Base-by-base conservation (phyloP, 495 filamentous ascomycete genomes). In the Penicillium canescens region DNA sequence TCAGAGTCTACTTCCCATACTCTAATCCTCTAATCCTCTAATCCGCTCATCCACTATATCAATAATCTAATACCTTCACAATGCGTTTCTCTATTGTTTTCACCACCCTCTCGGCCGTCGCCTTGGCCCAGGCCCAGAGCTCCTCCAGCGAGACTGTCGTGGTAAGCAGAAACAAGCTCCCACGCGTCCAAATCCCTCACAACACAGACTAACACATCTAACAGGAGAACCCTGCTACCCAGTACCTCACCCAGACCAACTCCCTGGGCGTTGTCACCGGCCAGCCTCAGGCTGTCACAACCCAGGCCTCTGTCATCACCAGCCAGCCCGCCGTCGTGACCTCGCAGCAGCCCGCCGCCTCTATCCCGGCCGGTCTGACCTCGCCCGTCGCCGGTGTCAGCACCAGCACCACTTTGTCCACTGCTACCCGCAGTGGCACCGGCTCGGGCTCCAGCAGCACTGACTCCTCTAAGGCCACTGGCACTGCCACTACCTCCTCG, bases 231-330 rank as follows among this genome's bases (percentile, higher is more conserved):
- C 73, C 73, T 6, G 65, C 61, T 43, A 80, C 76, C 35, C 54
- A 68, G 16, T 78, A 66, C 59, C 66, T 79, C 36, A 74, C 70
- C 31, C 38, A 76, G 70, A 82, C 80, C 57, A 77, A 84, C 73
- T 80, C 81, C 42, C 65, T 71, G 24, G 78, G 81, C 57, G 80
- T 83, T 23, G 74, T 83, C 33, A 86, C 82, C 42, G 80, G 80
- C 63, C 72, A 76, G 50, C 72, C 76, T 37, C 46, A 46, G 3
- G 54, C 38, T 13, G 62, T 70, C 14, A 75, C 72, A 48, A 46
- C 53, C 13, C 72, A 77, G 59, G 67, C 72, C n/a, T 12, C 43
- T 14, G 63, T 59, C 6, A 69, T 72, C 18, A 80, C 75, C 39
- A 58, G 62, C 36, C 74, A 79, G 56, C 73, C 79, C 14, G 35